A percentile compares a stretch with the other conserved stretches of the same genome.
phyloP scores from a whole-genome alignment of 768 basidiomycete genomes.

The Baorangia bicolor region DNA sequence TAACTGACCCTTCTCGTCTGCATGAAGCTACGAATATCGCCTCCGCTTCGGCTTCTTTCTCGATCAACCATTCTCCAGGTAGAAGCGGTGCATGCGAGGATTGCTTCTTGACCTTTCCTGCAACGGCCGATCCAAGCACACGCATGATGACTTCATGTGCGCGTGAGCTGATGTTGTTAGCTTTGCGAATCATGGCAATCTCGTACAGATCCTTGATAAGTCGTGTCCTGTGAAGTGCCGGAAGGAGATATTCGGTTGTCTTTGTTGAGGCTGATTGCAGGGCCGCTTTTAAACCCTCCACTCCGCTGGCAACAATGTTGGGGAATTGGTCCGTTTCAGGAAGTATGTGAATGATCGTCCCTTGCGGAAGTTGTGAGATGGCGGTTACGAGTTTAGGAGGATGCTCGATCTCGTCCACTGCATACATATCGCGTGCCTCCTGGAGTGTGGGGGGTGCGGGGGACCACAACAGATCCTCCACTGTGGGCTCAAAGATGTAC shows the following conservation, averaged over 20 bases:
- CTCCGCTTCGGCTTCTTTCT: constrained; percentile 92
- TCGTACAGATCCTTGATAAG: constrained; percentile 76
- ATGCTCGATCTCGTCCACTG: constrained; percentile 61
- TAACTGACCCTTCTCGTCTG: constrained; percentile 75
- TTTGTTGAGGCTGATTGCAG: constrained; percentile 1
- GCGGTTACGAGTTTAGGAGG: constrained; percentile 43
- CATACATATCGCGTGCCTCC: constrained; percentile 52
- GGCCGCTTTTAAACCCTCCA: constrained; percentile 7
- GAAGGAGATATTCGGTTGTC: constrained; percentile 53
- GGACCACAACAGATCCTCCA: constrained; percentile 84
- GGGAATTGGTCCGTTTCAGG: constrained; percentile 38
- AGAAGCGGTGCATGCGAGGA: constrained; percentile 47
- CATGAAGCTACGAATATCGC: constrained; percentile 92
- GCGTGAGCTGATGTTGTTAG: constrained; percentile 82
- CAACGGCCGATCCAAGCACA: constrained; percentile 74
- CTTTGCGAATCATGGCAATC: constrained; percentile 70
- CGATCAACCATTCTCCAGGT: constrained; percentile 84
- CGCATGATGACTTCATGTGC: constrained; percentile 95
- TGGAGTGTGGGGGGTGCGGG: constrained; percentile 73
- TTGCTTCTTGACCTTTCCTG: constrained; percentile 48
- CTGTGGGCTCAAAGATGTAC: constrained; percentile 75
- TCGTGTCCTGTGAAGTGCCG: constrained; percentile 78
- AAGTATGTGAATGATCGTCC: constrained; percentile 64
- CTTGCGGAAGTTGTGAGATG: constrained; percentile 47
- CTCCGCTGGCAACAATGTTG: not conserved